Percentiles rank a stretch among this genome's conserved stretches.
Evolutionary conservation across 306 rosid species (phyloP).

Genomic region (Ormosia emarginata): DNA sequence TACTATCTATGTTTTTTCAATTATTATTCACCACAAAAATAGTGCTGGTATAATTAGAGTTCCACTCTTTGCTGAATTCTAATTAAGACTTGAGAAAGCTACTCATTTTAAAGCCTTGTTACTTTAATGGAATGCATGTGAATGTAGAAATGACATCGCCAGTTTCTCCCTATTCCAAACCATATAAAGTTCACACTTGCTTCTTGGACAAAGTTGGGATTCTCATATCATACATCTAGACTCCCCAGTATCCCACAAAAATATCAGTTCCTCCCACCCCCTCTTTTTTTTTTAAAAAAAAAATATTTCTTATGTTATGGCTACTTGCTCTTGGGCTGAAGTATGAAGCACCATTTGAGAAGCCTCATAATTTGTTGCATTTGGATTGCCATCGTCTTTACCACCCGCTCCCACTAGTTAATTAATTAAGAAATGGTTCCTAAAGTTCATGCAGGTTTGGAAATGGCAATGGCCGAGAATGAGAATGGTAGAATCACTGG

Average conservation of each 20-base stretch:
- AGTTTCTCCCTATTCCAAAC: constrained; percentile 21
- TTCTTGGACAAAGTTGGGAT: constrained; percentile 29
- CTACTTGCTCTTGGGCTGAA: background rate
- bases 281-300: background rate
- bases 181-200: constrained; percentile 39
- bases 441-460: constrained; percentile 56
- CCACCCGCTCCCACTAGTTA: background rate
- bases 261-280: background rate
- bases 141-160: constrained; percentile 37
- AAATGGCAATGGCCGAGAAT: constrained; percentile 41
- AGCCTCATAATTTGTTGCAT: background rate
- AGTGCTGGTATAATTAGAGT: background rate
- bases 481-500: constrained; percentile 22
- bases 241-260: constrained; percentile 23
- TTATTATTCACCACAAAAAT: constrained; percentile 22
- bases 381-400: background rate
- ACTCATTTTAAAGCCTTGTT: constrained; percentile 13
- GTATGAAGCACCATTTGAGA: background rate
- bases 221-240: constrained; percentile 24
- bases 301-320: background rate
- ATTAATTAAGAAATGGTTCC: constrained; percentile 40
- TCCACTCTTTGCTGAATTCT: constrained; percentile 24
- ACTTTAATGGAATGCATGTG: constrained; percentile 61
- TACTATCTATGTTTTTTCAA: no score
- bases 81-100: constrained; percentile 26